Evolutionary conservation across 257 asterid species (phyloP), one percentile per base, ranked within the genome.

Genomic region (Solanum medicagineum): DNA sequence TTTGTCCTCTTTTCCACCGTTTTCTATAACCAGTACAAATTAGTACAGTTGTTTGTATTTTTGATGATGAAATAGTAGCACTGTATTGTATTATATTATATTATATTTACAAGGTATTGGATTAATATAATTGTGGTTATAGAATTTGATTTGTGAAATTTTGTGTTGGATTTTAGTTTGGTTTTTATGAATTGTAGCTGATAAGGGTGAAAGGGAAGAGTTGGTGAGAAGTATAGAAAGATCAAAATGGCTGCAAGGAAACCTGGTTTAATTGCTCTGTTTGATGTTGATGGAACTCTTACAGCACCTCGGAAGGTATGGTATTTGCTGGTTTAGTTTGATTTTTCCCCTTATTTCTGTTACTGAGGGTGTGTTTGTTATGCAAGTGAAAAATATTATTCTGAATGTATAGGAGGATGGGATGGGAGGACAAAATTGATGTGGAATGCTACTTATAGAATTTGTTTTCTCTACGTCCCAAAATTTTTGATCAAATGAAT

Each of bases 251-350:
- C 94, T 65, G 89, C 87, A 81, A 87, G 70, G 70, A 92, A 80
- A 86, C 90, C 98, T 89, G 97, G 98, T 10, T 89, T 92, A 45
- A 93, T 97, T 90, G 98, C 97, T 85, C 93, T 97, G 36, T 97
- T 97, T 26, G 99, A 97, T 88, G 98, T 97, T 74, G 99, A 97
- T 88, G 99, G 97, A 84, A 97, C 99, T 9, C 98, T 97, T 62
- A 95, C 99, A 29, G 97, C 99, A 82, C 98, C 99, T 6, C 86
- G 99, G 63, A 93, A 94, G 97, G 98, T 95, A 74, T 81, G 44
- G 19, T 36, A 32, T 32, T 32, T 32, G 13, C 47, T 68, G 49
- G 2, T 32, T 32, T 32, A 7, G 75, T 36, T 68, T 32, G 24
- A 36, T 68, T 68, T 47, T 8, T 36, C 49, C 7, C 42, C 0